Conservation (phyloP, 495 filamentous ascomycete genomes). For the Filosporella fistucella region DNA sequence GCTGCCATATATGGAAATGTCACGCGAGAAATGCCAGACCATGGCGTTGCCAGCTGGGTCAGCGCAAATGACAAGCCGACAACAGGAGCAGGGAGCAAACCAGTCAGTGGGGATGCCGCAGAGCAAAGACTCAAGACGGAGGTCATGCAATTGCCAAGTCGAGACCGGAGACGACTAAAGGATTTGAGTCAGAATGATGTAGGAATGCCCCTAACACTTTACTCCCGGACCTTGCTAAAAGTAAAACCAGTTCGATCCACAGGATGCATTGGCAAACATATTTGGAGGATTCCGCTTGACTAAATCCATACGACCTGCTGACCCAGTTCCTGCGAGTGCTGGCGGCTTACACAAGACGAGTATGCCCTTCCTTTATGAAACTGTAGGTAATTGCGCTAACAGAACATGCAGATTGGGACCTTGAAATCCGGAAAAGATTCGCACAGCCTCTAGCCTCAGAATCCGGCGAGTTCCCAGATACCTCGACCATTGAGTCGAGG, state of each 20-base stretch:
- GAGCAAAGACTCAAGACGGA: conserved; percentile 89
- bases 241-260: conserved; percentile 57
- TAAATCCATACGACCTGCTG: conserved; percentile 52
- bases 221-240: conserved; percentile 1
- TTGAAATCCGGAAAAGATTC: conserved; percentile 92
- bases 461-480: conserved; percentile 89
- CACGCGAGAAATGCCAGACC: conserved; percentile 82
- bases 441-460: conserved; percentile 81
- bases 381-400: conserved; percentile 7
- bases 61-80: conserved; percentile 93
- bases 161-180: conserved; percentile 85
- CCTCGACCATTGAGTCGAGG: conserved; percentile 69
- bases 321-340: conserved; percentile 75
- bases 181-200: conserved; percentile 58
- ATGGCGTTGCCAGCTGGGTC: conserved; percentile 92
- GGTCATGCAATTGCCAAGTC: conserved; percentile 84
- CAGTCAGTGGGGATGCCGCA: conserved; percentile 79
- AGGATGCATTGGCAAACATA: conserved; percentile 56
- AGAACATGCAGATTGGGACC: conserved; percentile 63
- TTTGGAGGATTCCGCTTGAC: conserved; percentile 65
- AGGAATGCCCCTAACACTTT: conserved; percentile 13
- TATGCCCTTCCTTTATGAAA: conserved; percentile 38
- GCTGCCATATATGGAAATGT: conserved; percentile 83
- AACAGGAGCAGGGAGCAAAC: conserved; percentile 66
- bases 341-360: conserved; percentile 80